A percentile compares a stretch with the other conserved stretches of the same genome.
These are phyloP conservation scores for Mortierella sp. DNA, from an alignment of 371 early-diverging fungal species.

Conservation along the genomic window DNA sequence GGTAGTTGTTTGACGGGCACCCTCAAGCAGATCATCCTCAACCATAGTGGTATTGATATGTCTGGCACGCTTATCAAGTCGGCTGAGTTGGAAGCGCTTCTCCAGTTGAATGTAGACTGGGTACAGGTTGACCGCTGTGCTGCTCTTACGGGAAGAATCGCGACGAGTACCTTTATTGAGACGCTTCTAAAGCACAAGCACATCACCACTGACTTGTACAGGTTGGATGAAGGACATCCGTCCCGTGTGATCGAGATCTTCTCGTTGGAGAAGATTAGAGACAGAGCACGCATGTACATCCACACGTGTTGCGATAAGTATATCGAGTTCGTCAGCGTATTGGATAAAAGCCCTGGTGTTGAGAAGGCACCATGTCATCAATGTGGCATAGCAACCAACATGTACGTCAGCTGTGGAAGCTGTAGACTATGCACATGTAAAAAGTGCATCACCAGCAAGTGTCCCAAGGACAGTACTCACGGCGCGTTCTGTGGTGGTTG, in stretches of 20 bases:
- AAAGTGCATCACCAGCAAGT: slow-evolving; percentile 9
- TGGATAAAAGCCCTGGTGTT: background rate
- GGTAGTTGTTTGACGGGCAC: slow-evolving; percentile 1
- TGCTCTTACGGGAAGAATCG: background rate
- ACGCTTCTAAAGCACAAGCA: background rate
- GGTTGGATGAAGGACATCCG: slow-evolving; percentile 11
- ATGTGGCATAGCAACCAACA: slow-evolving; percentile 7
- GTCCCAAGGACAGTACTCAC: slow-evolving; percentile 1
- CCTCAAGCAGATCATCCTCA: slow-evolving; percentile 18
- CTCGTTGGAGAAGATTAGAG: background rate
- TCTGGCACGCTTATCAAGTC: slow-evolving; percentile 7
- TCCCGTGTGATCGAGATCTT: background rate
- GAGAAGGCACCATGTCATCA: slow-evolving; percentile 15
- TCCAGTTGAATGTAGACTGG: slow-evolving; percentile 9
- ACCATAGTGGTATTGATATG: slow-evolving; percentile 8
- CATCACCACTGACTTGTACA: slow-evolving; percentile 14
- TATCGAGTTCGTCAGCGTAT: background rate
- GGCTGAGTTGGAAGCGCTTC: slow-evolving; percentile 2
- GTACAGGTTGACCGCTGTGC: slow-evolving; percentile 4
- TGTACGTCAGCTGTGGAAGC: background rate
- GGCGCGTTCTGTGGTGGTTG: slow-evolving; percentile 7
- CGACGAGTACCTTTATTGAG: background rate
- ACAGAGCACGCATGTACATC: slow-evolving; percentile 15
- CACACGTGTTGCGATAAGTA: slow-evolving; percentile 9
- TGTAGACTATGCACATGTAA: slow-evolving; percentile 10